A percentile compares a stretch with the other conserved stretches of the same genome.
Evolutionary conservation across 345 rosid genomes (phyloP).

Genomic region (Diplotaxis tenuifolia): DNA sequence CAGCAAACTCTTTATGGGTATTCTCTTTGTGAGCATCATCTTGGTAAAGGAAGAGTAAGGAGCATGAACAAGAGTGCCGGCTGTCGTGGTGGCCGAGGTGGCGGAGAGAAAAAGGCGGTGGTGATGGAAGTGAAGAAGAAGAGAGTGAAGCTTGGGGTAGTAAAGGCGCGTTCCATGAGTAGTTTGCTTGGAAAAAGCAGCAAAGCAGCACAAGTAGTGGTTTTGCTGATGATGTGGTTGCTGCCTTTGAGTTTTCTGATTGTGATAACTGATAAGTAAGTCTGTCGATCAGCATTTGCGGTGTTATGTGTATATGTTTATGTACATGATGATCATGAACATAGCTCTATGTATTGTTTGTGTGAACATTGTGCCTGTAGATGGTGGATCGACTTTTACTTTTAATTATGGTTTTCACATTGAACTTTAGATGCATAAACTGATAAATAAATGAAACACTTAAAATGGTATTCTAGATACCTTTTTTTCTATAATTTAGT

Average conservation of each 20-base stretch:
- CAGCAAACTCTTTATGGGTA: slow-evolving; percentile 92
- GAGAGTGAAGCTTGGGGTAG: slow-evolving; percentile 76
- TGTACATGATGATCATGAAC: slow-evolving; percentile 27
- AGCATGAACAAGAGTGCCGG: slow-evolving; percentile 48
- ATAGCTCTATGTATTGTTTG: slow-evolving; percentile 19
- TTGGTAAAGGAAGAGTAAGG: slow-evolving; percentile 91
- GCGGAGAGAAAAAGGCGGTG: slow-evolving; percentile 21
- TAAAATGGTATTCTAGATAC: neutral
- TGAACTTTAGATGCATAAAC: neutral
- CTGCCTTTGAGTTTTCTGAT: slow-evolving; percentile 2
- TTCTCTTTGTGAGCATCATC: slow-evolving; percentile 92
- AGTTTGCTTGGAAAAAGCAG: slow-evolving; percentile 68
- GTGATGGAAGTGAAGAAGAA: slow-evolving; percentile 42
- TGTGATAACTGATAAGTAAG: slow-evolving; percentile 32
- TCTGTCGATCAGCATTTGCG: neutral
- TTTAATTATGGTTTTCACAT: neutral
- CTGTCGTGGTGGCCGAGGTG: slow-evolving; percentile 28
- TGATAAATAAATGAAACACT: too few species aligned
- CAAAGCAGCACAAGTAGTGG: slow-evolving; percentile 37
- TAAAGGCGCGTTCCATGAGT: slow-evolving; percentile 92
- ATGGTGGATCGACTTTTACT: neutral
- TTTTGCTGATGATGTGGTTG: neutral
- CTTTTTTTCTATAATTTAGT: neutral
- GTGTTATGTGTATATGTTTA: slow-evolving; percentile 8
- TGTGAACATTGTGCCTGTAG: slow-evolving; percentile 2